Evolutionary conservation across 495 filamentous ascomycete species (phyloP), one percentile per base, ranked within the genome.

Genomic region (Penicilliopsis zonata): DNA sequence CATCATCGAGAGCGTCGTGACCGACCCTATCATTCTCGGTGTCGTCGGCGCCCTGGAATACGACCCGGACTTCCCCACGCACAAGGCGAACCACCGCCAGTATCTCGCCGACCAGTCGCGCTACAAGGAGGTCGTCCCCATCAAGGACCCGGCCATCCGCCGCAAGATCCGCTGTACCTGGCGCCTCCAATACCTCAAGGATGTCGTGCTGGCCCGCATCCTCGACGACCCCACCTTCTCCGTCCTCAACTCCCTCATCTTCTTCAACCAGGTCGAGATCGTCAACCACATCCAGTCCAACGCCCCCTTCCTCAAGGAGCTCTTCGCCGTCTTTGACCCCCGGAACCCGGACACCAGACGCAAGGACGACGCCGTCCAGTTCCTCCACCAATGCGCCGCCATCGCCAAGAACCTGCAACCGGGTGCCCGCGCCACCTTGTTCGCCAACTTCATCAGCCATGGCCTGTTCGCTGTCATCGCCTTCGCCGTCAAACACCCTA

Each of bases 201-300:
- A 98, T 44, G 90, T 98, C 31, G 90, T 98, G 4, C 70, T 98
- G 25, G 90, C 90, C 15, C 77, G 90, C 29, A 96, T 96, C 37
- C 68, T 98, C 24, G 90, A 98, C 54, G 90, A 98, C 49, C 90
- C 88, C 35, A 98, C 90, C 18, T 98, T 96, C 47, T 90, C 84
- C 10, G 88, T 96, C 18, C 77, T 98, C 34, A 98, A 96, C 63
- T 94, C 86, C 27, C 69, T 96, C 47, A 98, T 98, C 36, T 98
- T 94, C 64, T 98, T 87, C 69, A 86, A 95, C 53, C 90, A 98
- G 61, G 87, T 96, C 41, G 90, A 98, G 47, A 95, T 98, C 47
- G 79, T 96, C 28, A 80, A 84, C 44, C 83, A 95, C 57, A 69
- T 98, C 15, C 87, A 95, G 53, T 62, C 63, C 10, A 93, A 88